Conservation (phyloP, 768 basidiomycete species). For the Hericium coralloides region DNA sequence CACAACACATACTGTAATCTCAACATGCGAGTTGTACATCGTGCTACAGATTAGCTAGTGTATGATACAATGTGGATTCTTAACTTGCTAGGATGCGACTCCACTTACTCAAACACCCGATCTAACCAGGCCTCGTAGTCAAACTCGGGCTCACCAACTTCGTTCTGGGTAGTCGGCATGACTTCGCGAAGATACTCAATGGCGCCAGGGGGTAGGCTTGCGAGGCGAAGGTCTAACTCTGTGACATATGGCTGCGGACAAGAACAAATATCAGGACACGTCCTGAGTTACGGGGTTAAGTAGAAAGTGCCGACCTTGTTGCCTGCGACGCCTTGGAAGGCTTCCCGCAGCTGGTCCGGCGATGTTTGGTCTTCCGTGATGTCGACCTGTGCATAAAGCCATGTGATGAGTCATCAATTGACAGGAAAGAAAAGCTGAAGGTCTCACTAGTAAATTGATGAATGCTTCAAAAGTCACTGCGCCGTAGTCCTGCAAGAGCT, state of each 20-base stretch:
- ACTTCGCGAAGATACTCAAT: slow-evolving; percentile 78
- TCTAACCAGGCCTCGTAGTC: slow-evolving; percentile 81
- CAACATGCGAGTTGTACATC: neutral
- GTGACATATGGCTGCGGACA: slow-evolving; percentile 75
- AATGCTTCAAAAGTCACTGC: slow-evolving; percentile 91
- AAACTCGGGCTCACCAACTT: slow-evolving; percentile 56
- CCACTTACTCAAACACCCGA: slow-evolving; percentile 54
- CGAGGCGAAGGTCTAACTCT: slow-evolving; percentile 83
- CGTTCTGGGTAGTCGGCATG: slow-evolving; percentile 56
- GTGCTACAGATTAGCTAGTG: neutral
- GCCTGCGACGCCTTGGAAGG: slow-evolving; percentile 85
- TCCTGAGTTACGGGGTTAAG: neutral
- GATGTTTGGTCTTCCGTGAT: slow-evolving; percentile 95
- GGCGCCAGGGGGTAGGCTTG: slow-evolving; percentile 64
- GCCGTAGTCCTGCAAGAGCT: slow-evolving; percentile 73
- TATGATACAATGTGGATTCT: neutral
- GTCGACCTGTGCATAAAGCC: slow-evolving; percentile 53
- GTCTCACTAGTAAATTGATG: slow-evolving; percentile 77
- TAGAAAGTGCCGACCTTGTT: slow-evolving; percentile 57
- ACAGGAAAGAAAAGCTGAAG: neutral
- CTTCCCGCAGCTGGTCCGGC: slow-evolving; percentile 82
- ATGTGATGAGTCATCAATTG: neutral
- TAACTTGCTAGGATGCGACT: too few species aligned
- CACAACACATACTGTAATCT: too few species aligned
- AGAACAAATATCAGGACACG: neutral